Conservation (phyloP, 345 rosid genomes). For the Streptanthus diversifolius region DNA sequence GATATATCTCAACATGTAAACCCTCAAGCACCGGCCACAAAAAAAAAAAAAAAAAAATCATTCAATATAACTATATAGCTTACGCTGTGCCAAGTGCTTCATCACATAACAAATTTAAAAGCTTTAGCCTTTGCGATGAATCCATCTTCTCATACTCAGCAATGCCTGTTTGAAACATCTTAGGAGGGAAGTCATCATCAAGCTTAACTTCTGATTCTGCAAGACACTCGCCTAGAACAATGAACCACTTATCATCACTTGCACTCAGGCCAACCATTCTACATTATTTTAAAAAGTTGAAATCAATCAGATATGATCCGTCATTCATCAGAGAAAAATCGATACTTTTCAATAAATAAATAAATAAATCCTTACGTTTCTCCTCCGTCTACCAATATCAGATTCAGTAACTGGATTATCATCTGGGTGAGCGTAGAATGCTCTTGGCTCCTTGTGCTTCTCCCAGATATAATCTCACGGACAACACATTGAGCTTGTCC, state of each 20-base stretch:
- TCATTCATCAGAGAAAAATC: not conserved
- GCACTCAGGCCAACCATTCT: slow-evolving; percentile 49
- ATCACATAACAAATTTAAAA: slow-evolving; percentile 66
- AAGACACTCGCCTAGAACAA: slow-evolving; percentile 44
- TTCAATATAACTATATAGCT: slow-evolving; percentile 16
- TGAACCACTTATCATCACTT: slow-evolving; percentile 56
- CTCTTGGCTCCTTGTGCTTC: slow-evolving; percentile 48
- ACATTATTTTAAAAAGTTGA: slow-evolving; percentile 16
- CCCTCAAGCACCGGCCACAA: not conserved
- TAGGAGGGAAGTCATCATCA: slow-evolving; percentile 35
- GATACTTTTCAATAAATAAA: not conserved
- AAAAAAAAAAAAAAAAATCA: not conserved
- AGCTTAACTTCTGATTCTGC: slow-evolving; percentile 36
- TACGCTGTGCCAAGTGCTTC: slow-evolving; percentile 60
- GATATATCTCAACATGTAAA: not conserved
- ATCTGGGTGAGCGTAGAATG: slow-evolving; percentile 49
- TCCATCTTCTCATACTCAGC: slow-evolving; percentile 43
- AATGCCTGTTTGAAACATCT: slow-evolving; percentile 36
- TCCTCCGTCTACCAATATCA: slow-evolving; percentile 50
- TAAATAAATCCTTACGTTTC: slow-evolving; percentile 46
- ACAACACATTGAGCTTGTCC: slow-evolving; percentile 68
- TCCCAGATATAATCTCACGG: slow-evolving; percentile 52
- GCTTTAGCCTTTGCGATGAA: slow-evolving; percentile 44
- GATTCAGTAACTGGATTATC: slow-evolving; percentile 51
- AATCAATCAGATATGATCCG: not conserved